Percentiles rank a stretch among this genome's conserved stretches.
phyloP scores from a whole-genome alignment of 2,329 filamentous ascomycete species.

The Periconia sp. region DNA sequence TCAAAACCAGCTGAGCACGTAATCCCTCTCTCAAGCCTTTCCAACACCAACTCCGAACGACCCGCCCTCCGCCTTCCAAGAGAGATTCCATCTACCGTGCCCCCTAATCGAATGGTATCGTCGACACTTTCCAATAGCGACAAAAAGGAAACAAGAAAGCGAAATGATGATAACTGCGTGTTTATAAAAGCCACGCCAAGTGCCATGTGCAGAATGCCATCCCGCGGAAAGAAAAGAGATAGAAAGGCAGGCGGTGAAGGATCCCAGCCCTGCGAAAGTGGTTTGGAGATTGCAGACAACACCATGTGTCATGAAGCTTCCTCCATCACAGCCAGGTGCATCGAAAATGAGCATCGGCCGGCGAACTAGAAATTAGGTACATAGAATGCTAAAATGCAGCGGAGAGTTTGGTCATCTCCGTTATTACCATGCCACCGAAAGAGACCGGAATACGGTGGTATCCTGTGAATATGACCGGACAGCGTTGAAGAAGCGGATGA shows the following conservation, averaged over 20 bases:
- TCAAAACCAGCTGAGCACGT: slow-evolving; percentile 14
- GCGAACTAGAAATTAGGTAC: slow-evolving; percentile 21
- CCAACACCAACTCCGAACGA: background rate
- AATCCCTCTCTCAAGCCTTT: background rate
- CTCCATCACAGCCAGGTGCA: slow-evolving; percentile 1
- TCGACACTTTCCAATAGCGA: background rate
- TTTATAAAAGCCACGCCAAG: slow-evolving; percentile 3
- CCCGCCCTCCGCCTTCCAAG: background rate
- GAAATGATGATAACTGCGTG: slow-evolving; percentile 4
- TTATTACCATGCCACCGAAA: too few species aligned
- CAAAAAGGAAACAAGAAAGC: background rate
- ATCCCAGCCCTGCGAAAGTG: background rate
- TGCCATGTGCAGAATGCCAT: background rate
- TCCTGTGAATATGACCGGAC: too few species aligned
- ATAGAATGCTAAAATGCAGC: slow-evolving; percentile 9
- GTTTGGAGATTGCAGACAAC: too few species aligned
- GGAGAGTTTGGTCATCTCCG: too few species aligned
- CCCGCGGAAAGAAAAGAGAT: background rate
- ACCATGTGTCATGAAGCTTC: too few species aligned
- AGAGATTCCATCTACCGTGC: background rate
- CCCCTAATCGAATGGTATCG: background rate
- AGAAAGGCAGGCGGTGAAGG: background rate
- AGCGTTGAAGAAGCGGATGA: too few species aligned
- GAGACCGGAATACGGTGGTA: too few species aligned
- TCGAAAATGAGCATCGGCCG: background rate